Percentiles rank a stretch among this genome's conserved stretches.
These are phyloP conservation scores for Brassica cretica DNA, from an alignment of 345 rosid genomes.

Conservation along the genomic window DNA sequence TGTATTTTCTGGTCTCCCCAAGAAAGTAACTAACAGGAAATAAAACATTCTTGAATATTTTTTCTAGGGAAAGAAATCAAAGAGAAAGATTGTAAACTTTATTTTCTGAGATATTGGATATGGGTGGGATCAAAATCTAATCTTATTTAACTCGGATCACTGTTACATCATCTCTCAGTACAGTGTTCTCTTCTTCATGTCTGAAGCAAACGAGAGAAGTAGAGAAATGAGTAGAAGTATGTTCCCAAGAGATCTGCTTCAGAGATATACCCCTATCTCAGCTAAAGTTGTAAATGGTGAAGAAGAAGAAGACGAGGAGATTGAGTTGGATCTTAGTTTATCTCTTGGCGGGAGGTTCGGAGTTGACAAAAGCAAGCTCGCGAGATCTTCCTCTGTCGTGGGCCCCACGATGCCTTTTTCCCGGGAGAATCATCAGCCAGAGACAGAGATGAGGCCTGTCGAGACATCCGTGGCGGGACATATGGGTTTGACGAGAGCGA, in stretches of 20 bases:
- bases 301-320: slow-evolving; percentile 36
- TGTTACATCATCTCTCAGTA: slow-evolving; percentile 30
- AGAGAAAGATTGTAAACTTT: slow-evolving; percentile 1
- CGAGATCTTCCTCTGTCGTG: slow-evolving; percentile 76
- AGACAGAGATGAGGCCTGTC: background rate
- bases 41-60: slow-evolving; percentile 6
- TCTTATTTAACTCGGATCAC: background rate
- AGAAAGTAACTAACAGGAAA: background rate
- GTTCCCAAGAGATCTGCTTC: slow-evolving; percentile 73
- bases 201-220: slow-evolving; percentile 49
- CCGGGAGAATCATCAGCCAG: slow-evolving; percentile 26
- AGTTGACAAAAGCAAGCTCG: slow-evolving; percentile 55
- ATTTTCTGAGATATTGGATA: background rate
- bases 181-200: slow-evolving; percentile 39
- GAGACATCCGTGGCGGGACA: background rate
- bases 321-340: slow-evolving; percentile 86
- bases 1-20: background rate
- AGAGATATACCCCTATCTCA: slow-evolving; percentile 56
- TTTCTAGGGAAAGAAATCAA: slow-evolving; percentile 1
- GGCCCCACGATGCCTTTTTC: slow-evolving; percentile 43
- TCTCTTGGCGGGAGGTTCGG: slow-evolving; percentile 95
- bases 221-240: slow-evolving; percentile 50
- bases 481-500: slow-evolving; percentile 56
- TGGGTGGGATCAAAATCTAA: slow-evolving; percentile 33
- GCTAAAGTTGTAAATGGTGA: slow-evolving; percentile 19